Percentiles rank a stretch among this genome's conserved stretches.
Conservation (phyloP, 306 rosid species). For the Cicer arietinum region DNA sequence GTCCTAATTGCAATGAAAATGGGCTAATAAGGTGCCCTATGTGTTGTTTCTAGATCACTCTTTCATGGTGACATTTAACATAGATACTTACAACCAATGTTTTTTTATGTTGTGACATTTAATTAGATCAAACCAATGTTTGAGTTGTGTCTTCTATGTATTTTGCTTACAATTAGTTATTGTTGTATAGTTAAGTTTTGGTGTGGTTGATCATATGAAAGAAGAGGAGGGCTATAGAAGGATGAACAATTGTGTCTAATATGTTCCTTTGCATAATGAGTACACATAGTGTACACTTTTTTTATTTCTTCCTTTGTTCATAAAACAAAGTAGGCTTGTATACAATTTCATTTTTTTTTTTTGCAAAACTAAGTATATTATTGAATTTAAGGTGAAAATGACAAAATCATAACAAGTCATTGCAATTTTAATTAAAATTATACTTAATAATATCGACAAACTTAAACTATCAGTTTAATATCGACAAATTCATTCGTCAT, state of each 20-base stretch:
- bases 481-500: too few relatives aligned
- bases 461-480: too few relatives aligned
- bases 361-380: conserved; percentile 2
- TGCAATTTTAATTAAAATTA: too few relatives aligned
- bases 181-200: conserved; percentile 66
- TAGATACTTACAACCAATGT: conserved; percentile 53
- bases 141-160: conserved; percentile 37
- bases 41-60: conserved; percentile 60
- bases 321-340: conserved; percentile 43
- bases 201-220: conserved; percentile 39
- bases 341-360: conserved; percentile 32
- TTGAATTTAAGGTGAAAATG: too few relatives aligned
- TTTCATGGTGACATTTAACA: conserved; percentile 26
- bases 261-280: conserved; percentile 33
- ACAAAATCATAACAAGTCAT: too few relatives aligned
- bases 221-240: conserved; percentile 29
- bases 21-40: conserved; percentile 81
- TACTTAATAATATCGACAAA: too few relatives aligned
- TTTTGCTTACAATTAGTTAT: conserved; percentile 42
- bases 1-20: conserved; percentile 89
- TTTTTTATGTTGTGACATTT: neutral
- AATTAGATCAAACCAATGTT: conserved; percentile 36
- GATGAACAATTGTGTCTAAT: conserved; percentile 43
- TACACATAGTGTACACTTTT: conserved; percentile 46
- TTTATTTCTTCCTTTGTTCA: neutral